A percentile compares a stretch with the other conserved stretches of the same genome.
Conservation (phyloP, 2,329 filamentous ascomycete genomes). For the Dactylellina drechsleri region DNA sequence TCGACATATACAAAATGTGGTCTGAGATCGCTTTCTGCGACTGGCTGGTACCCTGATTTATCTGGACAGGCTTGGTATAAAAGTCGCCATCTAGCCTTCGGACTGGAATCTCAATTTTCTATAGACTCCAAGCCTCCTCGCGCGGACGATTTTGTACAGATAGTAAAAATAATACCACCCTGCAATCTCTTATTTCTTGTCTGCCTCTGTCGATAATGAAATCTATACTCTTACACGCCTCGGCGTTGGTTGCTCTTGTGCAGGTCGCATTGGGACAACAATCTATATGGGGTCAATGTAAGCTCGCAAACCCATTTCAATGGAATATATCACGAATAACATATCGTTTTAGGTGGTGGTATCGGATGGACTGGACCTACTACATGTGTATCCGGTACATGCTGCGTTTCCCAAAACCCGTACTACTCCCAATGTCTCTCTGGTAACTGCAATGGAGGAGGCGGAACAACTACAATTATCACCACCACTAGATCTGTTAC, state of each 20-base stretch:
- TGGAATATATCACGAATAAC: slow-evolving; percentile 3
- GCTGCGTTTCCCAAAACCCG: slow-evolving; percentile 53
- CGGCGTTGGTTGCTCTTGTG: slow-evolving; percentile 7
- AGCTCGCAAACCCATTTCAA: background rate
- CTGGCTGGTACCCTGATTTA: slow-evolving; percentile 1
- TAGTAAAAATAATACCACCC: background rate
- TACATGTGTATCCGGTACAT: slow-evolving; percentile 53
- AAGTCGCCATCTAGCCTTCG: background rate
- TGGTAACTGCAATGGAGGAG: slow-evolving; percentile 15
- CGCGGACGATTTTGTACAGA: slow-evolving; percentile 1
- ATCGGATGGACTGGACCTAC: slow-evolving; percentile 55
- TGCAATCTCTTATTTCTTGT: slow-evolving; percentile 4
- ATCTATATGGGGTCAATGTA: slow-evolving; percentile 38
- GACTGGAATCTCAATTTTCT: background rate
- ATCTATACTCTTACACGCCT: slow-evolving; percentile 14
- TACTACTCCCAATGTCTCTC: slow-evolving; percentile 58
- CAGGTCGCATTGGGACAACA: slow-evolving; percentile 21
- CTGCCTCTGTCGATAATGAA: slow-evolving; percentile 18
- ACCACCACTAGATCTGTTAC: slow-evolving; percentile 22
- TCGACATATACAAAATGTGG: slow-evolving; percentile 10
- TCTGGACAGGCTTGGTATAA: background rate
- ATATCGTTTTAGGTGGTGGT: slow-evolving; percentile 61
- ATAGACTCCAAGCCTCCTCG: slow-evolving; percentile 5
- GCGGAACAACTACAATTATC: slow-evolving; percentile 9
- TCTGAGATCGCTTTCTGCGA: slow-evolving; percentile 8